phyloP scores from a whole-genome alignment of 768 basidiomycete genomes.

The Tricholoma sp. region DNA sequence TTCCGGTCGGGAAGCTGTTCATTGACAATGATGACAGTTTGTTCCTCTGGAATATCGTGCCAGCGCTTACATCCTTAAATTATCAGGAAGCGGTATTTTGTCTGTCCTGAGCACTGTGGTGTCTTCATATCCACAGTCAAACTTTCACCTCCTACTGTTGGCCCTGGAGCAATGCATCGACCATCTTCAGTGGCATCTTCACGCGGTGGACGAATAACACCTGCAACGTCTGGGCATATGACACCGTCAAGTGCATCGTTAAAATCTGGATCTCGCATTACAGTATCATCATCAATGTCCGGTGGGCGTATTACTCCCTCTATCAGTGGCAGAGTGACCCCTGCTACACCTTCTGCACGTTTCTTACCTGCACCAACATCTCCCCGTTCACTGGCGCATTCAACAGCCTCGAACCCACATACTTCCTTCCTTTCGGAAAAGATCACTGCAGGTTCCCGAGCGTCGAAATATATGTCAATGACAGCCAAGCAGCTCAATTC shows the following conservation, averaged over 20 bases:
- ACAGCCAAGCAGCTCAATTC: constrained; percentile 76
- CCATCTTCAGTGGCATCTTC: constrained; percentile 82
- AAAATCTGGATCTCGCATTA: constrained; percentile 18
- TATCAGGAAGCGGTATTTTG: constrained; percentile 75
- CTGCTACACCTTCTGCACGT: constrained; percentile 33
- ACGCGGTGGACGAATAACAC: constrained; percentile 55
- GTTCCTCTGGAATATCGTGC: background rate
- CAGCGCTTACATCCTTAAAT: constrained; percentile 5
- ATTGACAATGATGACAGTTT: background rate
- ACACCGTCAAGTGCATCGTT: constrained; percentile 43
- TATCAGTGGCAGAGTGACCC: constrained; percentile 45
- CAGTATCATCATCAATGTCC: constrained; percentile 31
- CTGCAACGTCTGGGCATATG: constrained; percentile 46
- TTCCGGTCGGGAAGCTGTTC: background rate
- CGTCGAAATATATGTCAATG: constrained; percentile 79
- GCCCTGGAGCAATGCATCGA: constrained; percentile 43
- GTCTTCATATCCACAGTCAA: constrained; percentile 86
- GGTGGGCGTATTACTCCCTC: constrained; percentile 38
- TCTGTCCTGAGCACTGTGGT: constrained; percentile 80
- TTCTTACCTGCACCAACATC: constrained; percentile 35
- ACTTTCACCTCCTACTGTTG: constrained; percentile 72
- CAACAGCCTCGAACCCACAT: constrained; percentile 24
- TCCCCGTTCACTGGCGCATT: constrained; percentile 25
- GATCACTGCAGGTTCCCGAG: constrained; percentile 80
- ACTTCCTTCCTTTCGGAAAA: constrained; percentile 30